Conservation (phyloP, 371 early-diverging fungal genomes). For the Mortierella sp. region DNA sequence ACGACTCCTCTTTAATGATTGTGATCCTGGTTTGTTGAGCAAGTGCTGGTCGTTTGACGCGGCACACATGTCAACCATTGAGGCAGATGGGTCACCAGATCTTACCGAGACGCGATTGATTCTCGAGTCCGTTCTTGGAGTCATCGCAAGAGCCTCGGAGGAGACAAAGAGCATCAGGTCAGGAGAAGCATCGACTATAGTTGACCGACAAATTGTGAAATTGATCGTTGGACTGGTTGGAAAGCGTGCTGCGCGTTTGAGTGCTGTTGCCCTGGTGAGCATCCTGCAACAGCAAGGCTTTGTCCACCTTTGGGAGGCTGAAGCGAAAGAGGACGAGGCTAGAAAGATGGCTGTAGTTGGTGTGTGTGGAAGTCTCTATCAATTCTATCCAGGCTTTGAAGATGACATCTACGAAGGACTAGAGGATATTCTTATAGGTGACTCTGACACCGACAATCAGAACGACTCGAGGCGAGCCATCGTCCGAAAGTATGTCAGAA, state of each 20-base stretch:
- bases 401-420: constrained; percentile 68
- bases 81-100: constrained; percentile 76
- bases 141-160: constrained; percentile 17
- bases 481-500: constrained; percentile 62
- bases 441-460: no score
- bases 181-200: constrained; percentile 62
- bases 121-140: constrained; percentile 75
- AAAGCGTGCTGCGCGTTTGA: constrained; percentile 87
- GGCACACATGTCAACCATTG: constrained; percentile 89
- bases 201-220: constrained; percentile 83
- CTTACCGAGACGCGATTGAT: constrained; percentile 72
- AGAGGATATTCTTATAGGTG: constrained; percentile 55
- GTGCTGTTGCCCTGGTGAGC: constrained; percentile 84
- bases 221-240: constrained; percentile 87
- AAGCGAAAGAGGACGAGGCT: constrained; percentile 6
- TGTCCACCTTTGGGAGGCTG: constrained; percentile 13
- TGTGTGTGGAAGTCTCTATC: constrained; percentile 92
- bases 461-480: constrained; percentile 25
- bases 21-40: constrained; percentile 71
- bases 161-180: background rate
- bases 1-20: constrained; percentile 75
- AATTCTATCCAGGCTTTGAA: constrained; percentile 91
- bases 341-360: constrained; percentile 77
- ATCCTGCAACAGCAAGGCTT: constrained; percentile 72
- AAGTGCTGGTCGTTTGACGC: constrained; percentile 87